A percentile compares a stretch with the other conserved stretches of the same genome.
Conservation (phyloP, 139 green algal genomes). For the Tetraselmis striata region DNA sequence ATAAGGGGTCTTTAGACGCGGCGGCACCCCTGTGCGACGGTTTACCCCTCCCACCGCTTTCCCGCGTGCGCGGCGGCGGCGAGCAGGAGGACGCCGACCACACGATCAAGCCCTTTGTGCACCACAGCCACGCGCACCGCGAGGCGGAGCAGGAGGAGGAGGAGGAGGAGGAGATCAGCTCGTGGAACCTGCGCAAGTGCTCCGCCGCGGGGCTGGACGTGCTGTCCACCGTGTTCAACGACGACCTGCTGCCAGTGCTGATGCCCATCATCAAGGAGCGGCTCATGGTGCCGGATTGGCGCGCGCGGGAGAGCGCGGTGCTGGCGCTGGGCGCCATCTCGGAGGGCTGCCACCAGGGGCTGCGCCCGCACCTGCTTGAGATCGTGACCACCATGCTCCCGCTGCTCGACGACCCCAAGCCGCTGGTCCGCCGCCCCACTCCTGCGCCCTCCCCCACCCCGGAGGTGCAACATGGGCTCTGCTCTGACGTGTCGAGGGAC, state of each 20-base stretch:
- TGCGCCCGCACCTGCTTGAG: conserved; percentile 61
- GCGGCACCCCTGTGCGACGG: no score
- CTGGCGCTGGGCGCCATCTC: conserved; percentile 84
- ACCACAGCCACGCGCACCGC: conserved; percentile 23
- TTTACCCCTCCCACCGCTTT: no score
- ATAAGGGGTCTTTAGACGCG: no score
- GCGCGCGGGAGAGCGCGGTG: conserved; percentile 73
- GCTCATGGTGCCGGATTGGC: conserved; percentile 61
- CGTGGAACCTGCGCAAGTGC: conserved; percentile 90
- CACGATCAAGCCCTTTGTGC: conserved; percentile 35
- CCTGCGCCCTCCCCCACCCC: no score
- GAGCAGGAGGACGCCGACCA: conserved; percentile 20
- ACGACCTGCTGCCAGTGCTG: conserved; percentile 86
- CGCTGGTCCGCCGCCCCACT: conserved; percentile 48
- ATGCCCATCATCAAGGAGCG: conserved; percentile 81
- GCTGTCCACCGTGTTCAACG: conserved; percentile 66
- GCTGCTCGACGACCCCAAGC: conserved; percentile 59
- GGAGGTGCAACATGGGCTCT: no score
- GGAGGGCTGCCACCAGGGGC: conserved; percentile 77
- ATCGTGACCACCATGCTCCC: conserved; percentile 78
- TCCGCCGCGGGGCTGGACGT: conserved; percentile 82
- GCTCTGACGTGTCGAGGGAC: no score
- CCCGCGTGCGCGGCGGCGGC: no score
- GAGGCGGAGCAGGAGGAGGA: conserved; percentile 31
- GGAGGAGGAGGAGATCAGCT: conserved; percentile 53